phyloP scores from a whole-genome alignment of 495 filamentous ascomycete species.

The Aspergillus steynii region DNA sequence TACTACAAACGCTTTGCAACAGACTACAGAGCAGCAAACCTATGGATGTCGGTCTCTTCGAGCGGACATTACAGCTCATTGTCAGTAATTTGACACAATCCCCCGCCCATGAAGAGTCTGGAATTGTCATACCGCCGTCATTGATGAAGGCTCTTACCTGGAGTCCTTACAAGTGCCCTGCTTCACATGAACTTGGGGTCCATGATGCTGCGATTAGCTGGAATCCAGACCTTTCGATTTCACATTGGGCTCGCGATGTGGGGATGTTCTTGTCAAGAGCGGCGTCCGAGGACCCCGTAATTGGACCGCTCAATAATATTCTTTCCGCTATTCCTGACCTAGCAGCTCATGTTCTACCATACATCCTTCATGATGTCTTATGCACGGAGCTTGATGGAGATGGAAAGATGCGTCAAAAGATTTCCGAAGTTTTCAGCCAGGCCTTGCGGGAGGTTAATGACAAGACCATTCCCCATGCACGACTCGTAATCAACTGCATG shows the following conservation, averaged over 20 bases:
- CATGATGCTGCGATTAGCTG: slow-evolving; percentile 13
- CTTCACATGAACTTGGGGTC: slow-evolving; percentile 18
- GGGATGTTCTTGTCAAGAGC: slow-evolving; percentile 61
- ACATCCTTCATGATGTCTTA: slow-evolving; percentile 77
- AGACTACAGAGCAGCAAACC: slow-evolving; percentile 65
- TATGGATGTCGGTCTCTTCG: slow-evolving; percentile 68
- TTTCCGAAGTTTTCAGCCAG: slow-evolving; percentile 49
- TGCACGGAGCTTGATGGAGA: slow-evolving; percentile 44
- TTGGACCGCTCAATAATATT: slow-evolving; percentile 63
- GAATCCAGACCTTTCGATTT: slow-evolving; percentile 22
- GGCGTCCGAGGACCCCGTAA: slow-evolving; percentile 60
- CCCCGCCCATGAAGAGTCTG: slow-evolving; percentile 49
- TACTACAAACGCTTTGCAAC: slow-evolving; percentile 65
- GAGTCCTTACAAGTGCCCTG: slow-evolving; percentile 44
- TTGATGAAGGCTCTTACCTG: slow-evolving; percentile 47
- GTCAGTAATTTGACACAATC: slow-evolving; percentile 54
- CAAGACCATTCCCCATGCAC: slow-evolving; percentile 47
- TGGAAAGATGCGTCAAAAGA: slow-evolving; percentile 27
- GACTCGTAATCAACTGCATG: slow-evolving; percentile 72
- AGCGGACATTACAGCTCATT: slow-evolving; percentile 72
- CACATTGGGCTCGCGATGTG: slow-evolving; percentile 65
- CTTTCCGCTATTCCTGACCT: slow-evolving; percentile 63
- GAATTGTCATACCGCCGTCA: slow-evolving; percentile 39
- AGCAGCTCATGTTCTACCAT: slow-evolving; percentile 71
- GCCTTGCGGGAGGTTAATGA: slow-evolving; percentile 31